Evolutionary conservation across 2,329 filamentous ascomycete species (phyloP).

Genomic region (Fusarium sp.): DNA sequence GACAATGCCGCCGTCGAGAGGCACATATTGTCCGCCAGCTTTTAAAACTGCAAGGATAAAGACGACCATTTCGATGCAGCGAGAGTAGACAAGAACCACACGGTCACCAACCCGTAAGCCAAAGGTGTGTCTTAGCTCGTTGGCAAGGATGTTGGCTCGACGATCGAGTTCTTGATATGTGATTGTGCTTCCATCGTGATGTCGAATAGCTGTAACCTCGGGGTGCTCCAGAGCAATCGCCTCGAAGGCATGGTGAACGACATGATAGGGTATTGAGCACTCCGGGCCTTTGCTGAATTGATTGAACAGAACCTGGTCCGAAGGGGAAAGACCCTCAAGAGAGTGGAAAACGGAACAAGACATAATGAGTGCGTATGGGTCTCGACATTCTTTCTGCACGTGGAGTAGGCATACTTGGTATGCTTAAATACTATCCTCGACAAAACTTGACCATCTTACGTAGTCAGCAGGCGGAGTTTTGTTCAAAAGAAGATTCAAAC

Average conservation of each 20-base stretch:
- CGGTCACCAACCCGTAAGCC: conserved; percentile 26
- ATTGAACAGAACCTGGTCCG: conserved; percentile 30
- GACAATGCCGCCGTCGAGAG: conserved; percentile 28
- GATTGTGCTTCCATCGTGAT: conserved; percentile 33
- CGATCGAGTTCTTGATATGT: conserved; percentile 31
- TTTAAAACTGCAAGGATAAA: conserved; percentile 34
- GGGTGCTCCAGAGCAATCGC: conserved; percentile 34
- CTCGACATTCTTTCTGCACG: not conserved
- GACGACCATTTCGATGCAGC: conserved; percentile 33
- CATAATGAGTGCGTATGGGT: conserved; percentile 11
- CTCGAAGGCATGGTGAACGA: conserved; percentile 32
- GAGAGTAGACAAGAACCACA: conserved; percentile 33
- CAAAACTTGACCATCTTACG: too few relatives aligned
- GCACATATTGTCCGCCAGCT: conserved; percentile 31
- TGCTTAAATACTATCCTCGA: not conserved
- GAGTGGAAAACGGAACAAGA: conserved; percentile 17
- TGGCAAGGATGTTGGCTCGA: conserved; percentile 31
- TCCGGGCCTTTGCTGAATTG: conserved; percentile 24
- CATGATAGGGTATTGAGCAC: conserved; percentile 21
- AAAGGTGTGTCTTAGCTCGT: conserved; percentile 17
- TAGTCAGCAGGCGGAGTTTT: too few relatives aligned
- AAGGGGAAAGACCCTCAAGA: conserved; percentile 25
- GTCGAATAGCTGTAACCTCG: conserved; percentile 18
- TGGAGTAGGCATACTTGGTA: too few relatives aligned
- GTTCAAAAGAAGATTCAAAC: too few relatives aligned